These are phyloP conservation scores for Phycomyces blakesleeanus DNA, from an alignment of 192 early-diverging fungal genomes.

Conservation along the genomic window DNA sequence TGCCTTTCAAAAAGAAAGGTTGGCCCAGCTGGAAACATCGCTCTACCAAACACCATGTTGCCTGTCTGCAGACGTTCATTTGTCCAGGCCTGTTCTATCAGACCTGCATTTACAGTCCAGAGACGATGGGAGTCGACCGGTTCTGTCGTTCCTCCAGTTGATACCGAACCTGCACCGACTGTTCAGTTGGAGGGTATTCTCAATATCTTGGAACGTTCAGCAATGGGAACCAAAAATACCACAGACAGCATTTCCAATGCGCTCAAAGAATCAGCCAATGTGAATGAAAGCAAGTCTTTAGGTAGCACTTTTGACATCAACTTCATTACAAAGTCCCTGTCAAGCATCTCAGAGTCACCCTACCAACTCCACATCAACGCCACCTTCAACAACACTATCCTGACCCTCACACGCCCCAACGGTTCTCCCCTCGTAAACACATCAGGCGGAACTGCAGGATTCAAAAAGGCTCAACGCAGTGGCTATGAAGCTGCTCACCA, in stretches of 20 bases:
- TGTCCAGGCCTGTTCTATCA: background rate
- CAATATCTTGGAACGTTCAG: slow-evolving; percentile 9
- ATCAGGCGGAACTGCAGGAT: slow-evolving; percentile 79
- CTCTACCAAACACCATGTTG: slow-evolving; percentile 5
- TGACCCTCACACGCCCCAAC: slow-evolving; percentile 69
- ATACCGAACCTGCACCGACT: background rate
- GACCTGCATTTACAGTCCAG: background rate
- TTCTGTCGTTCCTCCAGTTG: background rate
- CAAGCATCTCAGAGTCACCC: slow-evolving; percentile 16
- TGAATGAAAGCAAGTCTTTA: background rate
- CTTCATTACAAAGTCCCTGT: background rate
- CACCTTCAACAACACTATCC: slow-evolving; percentile 83
- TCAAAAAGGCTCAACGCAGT: slow-evolving; percentile 85
- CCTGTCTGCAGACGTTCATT: slow-evolving; percentile 4
- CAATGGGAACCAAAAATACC: background rate
- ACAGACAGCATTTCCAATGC: slow-evolving; percentile 12
- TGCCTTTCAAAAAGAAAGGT: background rate
- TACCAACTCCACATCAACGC: slow-evolving; percentile 55
- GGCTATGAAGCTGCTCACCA: slow-evolving; percentile 92
- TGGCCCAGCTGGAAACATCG: too few relatives aligned
- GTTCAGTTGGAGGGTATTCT: slow-evolving; percentile 19
- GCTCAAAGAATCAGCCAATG: slow-evolving; percentile 6
- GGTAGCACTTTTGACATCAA: background rate
- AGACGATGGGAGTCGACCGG: background rate
- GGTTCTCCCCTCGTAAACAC: slow-evolving; percentile 69